Conservation (phyloP, 768 basidiomycete genomes). For the Mycena metata region DNA sequence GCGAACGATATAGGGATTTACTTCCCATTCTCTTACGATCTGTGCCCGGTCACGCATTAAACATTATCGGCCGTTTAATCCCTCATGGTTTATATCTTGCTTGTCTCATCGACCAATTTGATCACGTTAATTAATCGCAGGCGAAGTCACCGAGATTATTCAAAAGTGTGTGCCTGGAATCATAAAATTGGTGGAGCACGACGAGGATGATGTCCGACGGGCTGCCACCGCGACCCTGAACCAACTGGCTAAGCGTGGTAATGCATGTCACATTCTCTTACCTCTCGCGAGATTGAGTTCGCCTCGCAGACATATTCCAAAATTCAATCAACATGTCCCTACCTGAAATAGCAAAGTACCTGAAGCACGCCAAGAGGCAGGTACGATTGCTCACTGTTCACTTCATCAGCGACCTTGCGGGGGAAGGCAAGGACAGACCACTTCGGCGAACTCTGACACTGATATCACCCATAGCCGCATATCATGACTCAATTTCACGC, state of each 20-base stretch:
- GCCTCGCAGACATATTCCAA: neutral
- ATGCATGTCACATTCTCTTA: neutral
- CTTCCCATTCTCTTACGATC: constrained; percentile 9
- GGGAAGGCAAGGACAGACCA: neutral
- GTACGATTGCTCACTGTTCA: neutral
- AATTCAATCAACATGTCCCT: constrained; percentile 3
- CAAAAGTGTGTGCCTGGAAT: neutral
- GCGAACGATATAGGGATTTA: neutral
- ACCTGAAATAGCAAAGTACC: neutral
- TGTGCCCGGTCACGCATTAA: neutral
- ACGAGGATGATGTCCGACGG: neutral
- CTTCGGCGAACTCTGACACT: neutral
- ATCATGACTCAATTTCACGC: neutral
- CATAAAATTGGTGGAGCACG: neutral
- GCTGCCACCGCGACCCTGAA: neutral
- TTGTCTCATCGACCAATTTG: neutral
- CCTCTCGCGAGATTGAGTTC: neutral
- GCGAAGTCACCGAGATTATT: constrained; percentile 1
- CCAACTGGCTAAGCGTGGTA: neutral
- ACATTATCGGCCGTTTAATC: neutral
- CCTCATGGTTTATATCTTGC: neutral
- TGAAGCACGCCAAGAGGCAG: neutral
- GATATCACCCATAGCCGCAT: neutral
- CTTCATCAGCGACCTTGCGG: neutral
- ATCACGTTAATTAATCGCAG: neutral